Conservation (phyloP, 352 stramenopile species). For the Phytophthora megakarya region DNA sequence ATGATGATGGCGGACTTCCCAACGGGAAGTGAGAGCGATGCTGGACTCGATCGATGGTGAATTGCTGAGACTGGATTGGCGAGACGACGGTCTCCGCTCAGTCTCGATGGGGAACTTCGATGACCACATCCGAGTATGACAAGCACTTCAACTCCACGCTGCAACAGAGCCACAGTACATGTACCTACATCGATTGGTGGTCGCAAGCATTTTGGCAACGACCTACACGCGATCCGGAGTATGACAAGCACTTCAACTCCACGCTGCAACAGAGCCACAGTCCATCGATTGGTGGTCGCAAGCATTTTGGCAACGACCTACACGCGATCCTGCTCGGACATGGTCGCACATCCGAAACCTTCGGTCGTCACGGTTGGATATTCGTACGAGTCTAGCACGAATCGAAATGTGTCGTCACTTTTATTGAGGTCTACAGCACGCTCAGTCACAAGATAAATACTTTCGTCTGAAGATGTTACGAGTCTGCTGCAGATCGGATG, state of each 20-base stretch:
- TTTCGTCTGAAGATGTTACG: background rate
- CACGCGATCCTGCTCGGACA: background rate
- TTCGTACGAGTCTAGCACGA: too few species aligned
- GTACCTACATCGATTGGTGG: background rate
- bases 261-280: background rate
- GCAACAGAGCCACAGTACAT: background rate
- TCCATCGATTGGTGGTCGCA: background rate
- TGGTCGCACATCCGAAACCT: too few species aligned
- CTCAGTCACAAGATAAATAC: background rate
- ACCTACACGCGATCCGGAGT: background rate
- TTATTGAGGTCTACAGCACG: too few species aligned
- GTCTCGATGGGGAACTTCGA: background rate
- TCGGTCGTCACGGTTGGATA: background rate
- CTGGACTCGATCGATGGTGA: constrained; percentile 17
- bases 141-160: background rate
- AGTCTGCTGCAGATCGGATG: background rate
- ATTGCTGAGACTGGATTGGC: constrained; percentile 7
- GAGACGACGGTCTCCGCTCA: constrained; percentile 2
- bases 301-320: background rate
- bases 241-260: constrained; percentile 2
- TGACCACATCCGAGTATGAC: constrained; percentile 15
- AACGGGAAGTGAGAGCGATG: background rate
- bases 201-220: background rate
- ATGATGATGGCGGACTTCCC: constrained; percentile 23
- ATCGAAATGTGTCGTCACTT: too few species aligned